phyloP scores from a whole-genome alignment of 306 rosid species.

The Sicyos edulis region DNA sequence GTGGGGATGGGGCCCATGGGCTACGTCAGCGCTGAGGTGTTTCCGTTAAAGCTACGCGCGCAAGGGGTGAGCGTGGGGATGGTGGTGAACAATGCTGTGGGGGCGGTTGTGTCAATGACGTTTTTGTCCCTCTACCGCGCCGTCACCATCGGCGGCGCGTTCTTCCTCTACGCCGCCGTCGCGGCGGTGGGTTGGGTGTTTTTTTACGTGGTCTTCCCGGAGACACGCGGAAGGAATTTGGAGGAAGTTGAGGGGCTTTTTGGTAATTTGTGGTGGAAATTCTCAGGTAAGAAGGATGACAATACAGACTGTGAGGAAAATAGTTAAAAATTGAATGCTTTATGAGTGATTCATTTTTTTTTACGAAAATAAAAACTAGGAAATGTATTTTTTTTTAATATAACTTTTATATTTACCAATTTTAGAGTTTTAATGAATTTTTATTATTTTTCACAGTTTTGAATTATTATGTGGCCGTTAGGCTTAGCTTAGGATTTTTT shows the following conservation, averaged over 20 bases:
- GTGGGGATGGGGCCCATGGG: slow-evolving; percentile 81
- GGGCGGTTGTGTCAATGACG: slow-evolving; percentile 63
- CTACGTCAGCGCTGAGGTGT: slow-evolving; percentile 63
- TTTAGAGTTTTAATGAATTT: too few species aligned
- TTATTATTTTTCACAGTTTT: too few species aligned
- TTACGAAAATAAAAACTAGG: too few species aligned
- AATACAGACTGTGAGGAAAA: neutral
- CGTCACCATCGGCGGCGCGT: slow-evolving; percentile 62
- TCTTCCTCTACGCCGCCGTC: slow-evolving; percentile 46
- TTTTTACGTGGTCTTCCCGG: slow-evolving; percentile 55
- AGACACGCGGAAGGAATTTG: slow-evolving; percentile 63
- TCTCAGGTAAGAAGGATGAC: slow-evolving; percentile 10
- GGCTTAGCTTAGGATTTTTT: too few species aligned
- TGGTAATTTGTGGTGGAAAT: slow-evolving; percentile 41
- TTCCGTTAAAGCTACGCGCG: slow-evolving; percentile 72
- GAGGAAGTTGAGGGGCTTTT: slow-evolving; percentile 72
- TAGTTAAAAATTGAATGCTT: too few species aligned
- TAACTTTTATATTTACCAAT: too few species aligned
- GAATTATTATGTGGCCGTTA: too few species aligned
- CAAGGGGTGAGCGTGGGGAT: slow-evolving; percentile 64
- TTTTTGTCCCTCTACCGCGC: slow-evolving; percentile 48
- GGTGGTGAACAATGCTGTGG: slow-evolving; percentile 41
- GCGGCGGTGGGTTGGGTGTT: slow-evolving; percentile 46
- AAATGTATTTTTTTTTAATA: neutral
- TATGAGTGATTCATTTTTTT: too few species aligned